Conservation (phyloP, 2,329 filamentous ascomycete species). For the Fusarium albidum region DNA sequence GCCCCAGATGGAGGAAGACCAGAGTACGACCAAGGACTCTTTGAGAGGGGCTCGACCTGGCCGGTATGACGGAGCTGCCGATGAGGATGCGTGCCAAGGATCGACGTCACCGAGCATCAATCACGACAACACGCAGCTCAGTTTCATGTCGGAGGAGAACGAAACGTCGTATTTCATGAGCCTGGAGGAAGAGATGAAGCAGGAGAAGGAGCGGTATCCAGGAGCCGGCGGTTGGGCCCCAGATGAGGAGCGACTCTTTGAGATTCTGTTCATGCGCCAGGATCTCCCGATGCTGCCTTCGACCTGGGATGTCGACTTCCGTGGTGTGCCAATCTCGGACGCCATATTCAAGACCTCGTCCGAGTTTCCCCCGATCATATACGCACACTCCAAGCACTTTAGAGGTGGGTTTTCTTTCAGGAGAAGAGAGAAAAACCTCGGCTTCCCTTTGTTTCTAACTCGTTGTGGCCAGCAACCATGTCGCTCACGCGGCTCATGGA, state of each 20-base stretch:
- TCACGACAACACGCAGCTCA: conserved; percentile 14
- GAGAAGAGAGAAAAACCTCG: background rate
- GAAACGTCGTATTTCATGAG: conserved; percentile 8
- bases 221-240: conserved; percentile 59
- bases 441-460: conserved; percentile 29
- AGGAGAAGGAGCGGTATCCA: conserved; percentile 52
- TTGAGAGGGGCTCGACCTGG: conserved; percentile 11
- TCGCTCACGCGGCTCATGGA: conserved; percentile 51
- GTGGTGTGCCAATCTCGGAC: conserved; percentile 50
- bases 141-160: conserved; percentile 13
- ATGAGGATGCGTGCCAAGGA: conserved; percentile 10
- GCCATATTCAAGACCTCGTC: conserved; percentile 46
- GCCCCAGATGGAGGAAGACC: conserved; percentile 20
- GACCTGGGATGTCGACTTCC: conserved; percentile 52
- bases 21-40: conserved; percentile 10
- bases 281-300: conserved; percentile 51
- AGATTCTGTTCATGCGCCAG: conserved; percentile 52
- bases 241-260: conserved; percentile 56
- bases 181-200: conserved; percentile 50
- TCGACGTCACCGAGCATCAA: conserved; percentile 14
- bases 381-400: conserved; percentile 48
- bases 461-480: conserved; percentile 46
- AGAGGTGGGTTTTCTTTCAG: conserved; percentile 40
- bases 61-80: conserved; percentile 5
- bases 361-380: conserved; percentile 47